These are phyloP conservation scores for Anthostomella pinea DNA, from an alignment of 2,329 filamentous ascomycete species.

Conservation along the genomic window DNA sequence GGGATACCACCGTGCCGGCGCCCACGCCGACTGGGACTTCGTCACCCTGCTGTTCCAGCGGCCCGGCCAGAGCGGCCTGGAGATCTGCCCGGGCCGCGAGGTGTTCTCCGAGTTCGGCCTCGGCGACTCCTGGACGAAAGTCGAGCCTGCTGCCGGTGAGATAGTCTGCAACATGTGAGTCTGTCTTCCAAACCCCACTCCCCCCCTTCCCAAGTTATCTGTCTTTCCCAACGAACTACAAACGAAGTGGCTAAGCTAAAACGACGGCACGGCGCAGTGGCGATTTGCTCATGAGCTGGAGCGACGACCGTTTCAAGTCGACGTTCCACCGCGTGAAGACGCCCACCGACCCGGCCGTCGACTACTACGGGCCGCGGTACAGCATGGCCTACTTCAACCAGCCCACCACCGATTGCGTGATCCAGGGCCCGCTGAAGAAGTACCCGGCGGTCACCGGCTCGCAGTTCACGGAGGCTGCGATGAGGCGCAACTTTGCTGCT, in stretches of 20 bases:
- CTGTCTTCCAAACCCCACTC: no score
- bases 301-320: slow-evolving; percentile 64
- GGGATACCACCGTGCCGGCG: slow-evolving; percentile 58
- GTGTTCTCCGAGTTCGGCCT: slow-evolving; percentile 56
- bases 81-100: slow-evolving; percentile 64
- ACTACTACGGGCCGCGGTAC: slow-evolving; percentile 59
- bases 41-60: slow-evolving; percentile 62
- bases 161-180: slow-evolving; percentile 60
- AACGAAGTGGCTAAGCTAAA: no score
- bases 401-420: slow-evolving; percentile 54
- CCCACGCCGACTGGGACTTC: slow-evolving; percentile 63
- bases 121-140: slow-evolving; percentile 61
- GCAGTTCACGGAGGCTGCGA: slow-evolving; percentile 56
- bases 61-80: slow-evolving; percentile 57
- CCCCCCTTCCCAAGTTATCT: no score
- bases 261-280: no score
- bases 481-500: slow-evolving; percentile 54
- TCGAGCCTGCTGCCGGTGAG: slow-evolving; percentile 51
- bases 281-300: slow-evolving; percentile 65
- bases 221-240: no score
- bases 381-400: slow-evolving; percentile 68
- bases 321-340: slow-evolving; percentile 65
- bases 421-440: slow-evolving; percentile 61
- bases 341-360: slow-evolving; percentile 48
- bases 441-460: slow-evolving; percentile 59